Percentiles rank a stretch among this genome's conserved stretches.
These are phyloP conservation scores for Kandelia obovata DNA, from an alignment of 345 rosid species.

Conservation along the genomic window DNA sequence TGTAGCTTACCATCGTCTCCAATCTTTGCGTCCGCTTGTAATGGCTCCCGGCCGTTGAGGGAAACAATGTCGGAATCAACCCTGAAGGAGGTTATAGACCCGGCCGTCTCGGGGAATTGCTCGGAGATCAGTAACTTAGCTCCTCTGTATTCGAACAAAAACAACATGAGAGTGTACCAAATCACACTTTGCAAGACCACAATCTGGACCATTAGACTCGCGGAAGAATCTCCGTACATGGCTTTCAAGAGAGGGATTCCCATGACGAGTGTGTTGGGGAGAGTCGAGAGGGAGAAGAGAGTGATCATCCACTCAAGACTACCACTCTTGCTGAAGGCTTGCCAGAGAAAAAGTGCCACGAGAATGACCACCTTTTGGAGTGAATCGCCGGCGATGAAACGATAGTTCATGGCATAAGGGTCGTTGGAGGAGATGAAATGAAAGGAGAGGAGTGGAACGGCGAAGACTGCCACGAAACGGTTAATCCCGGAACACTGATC, in stretches of 20 bases:
- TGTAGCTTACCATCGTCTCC: conserved; percentile 85
- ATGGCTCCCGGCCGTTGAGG: conserved; percentile 67
- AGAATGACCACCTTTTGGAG: conserved; percentile 74
- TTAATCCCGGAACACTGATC: conserved; percentile 86
- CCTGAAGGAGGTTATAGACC: conserved; percentile 65
- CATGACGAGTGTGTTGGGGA: conserved; percentile 83
- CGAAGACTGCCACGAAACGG: conserved; percentile 82
- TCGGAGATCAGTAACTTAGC: conserved; percentile 69
- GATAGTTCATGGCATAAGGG: conserved; percentile 76
- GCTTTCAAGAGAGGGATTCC: conserved; percentile 81
- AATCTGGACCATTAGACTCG: conserved; percentile 69
- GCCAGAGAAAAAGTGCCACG: conserved; percentile 66
- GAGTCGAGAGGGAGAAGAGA: conserved; percentile 69
- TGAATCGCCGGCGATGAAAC: conserved; percentile 76
- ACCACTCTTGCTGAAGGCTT: conserved; percentile 48
- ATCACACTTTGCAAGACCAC: conserved; percentile 78
- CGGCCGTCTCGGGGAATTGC: conserved; percentile 82
- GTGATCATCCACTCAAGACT: conserved; percentile 81
- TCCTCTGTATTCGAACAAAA: conserved; percentile 76
- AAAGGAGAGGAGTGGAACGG: conserved; percentile 79
- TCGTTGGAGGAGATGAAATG: conserved; percentile 76
- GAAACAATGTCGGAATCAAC: conserved; percentile 81
- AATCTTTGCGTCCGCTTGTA: conserved; percentile 75
- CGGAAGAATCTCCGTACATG: conserved; percentile 82
- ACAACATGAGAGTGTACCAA: conserved; percentile 82